Base-by-base conservation (phyloP, 192 early-diverging fungal genomes). In the Chytriomyces sp. region DNA sequence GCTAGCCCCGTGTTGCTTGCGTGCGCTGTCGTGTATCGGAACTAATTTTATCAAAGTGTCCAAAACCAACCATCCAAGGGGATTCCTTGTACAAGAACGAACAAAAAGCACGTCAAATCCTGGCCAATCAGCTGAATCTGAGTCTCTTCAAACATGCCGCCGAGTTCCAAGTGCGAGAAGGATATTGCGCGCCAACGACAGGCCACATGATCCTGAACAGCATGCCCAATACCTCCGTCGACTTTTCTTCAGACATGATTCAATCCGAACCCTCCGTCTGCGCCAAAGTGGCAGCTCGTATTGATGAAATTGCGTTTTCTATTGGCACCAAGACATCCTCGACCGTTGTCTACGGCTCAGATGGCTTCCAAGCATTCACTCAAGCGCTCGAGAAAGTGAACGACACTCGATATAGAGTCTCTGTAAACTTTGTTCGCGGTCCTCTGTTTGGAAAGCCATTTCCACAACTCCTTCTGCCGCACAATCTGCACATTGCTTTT, bases 181-280 rank as follows among this genome's bases (percentile, higher is more conserved):
- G 64, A 64, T 64, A 64, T 8, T 64, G 64, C 35, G 64, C 23
- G 13, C 35, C 64, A 43, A 43, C 64, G 13, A 64, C 64, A 6
- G 23, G 28, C 18, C 64, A 26, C 3, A 43, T 64, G 64, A 64
- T 64, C 64, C 64, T 64, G 5, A 64, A 64, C 18, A 64, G 64
- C 64, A 64, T 64, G 16, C 64, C 64, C n/a, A 26, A 26, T 13
- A 23, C 28, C 35, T 16, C 18, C 35, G 13, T 26, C 16, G 13
- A 43, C 64, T 20, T 28, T 13, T 64, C 28, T 5, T 16, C n/a
- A 13, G n/a, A 18, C n/a, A 20, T 6, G 64, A 64, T 35, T 35
- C 35, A 64, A 43, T 16, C 6, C 13, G 64, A n/a, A 26, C 23
- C 64, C 13, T 4, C n/a, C 13, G 13, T 23, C 13, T 26, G 13